Conservation (phyloP, 306 rosid genomes). For the Oemleria cerasiformis region DNA sequence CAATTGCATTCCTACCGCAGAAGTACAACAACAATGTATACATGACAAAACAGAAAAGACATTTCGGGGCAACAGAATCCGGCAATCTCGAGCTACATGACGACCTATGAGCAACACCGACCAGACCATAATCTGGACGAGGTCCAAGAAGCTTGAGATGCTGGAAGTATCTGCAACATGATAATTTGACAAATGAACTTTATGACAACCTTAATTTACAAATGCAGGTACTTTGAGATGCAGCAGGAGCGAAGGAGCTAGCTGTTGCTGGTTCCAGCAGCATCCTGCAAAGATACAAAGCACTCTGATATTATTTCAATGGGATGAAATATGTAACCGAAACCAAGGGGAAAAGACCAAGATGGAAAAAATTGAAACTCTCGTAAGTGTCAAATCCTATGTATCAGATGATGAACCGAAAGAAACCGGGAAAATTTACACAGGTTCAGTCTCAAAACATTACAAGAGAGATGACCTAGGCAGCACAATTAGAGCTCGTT, state of each 20-base stretch:
- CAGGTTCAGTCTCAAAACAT: too few species aligned
- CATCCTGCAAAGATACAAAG: background rate
- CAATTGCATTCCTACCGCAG: background rate
- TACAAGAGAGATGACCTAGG: too few species aligned
- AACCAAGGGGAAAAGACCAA: background rate
- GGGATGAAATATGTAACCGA: background rate
- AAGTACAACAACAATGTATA: too few species aligned
- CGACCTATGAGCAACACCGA: too few species aligned
- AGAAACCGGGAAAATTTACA: background rate
- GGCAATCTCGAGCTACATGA: too few species aligned
- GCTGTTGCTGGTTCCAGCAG: background rate
- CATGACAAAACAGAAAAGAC: too few species aligned
- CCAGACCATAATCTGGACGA: background rate
- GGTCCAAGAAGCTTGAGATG: background rate
- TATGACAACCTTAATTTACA: background rate
- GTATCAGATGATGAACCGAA: background rate
- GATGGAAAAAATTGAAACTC: background rate
- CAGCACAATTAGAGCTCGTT: too few species aligned
- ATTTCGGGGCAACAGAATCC: too few species aligned
- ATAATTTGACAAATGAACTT: background rate
- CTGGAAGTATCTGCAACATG: background rate
- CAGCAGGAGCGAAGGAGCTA: slow-evolving; percentile 1
- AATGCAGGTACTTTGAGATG: background rate
- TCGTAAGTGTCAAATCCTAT: background rate
- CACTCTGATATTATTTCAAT: background rate